Base-by-base conservation (phyloP, 2,329 filamentous ascomycete species). In the Hortaea werneckii region DNA sequence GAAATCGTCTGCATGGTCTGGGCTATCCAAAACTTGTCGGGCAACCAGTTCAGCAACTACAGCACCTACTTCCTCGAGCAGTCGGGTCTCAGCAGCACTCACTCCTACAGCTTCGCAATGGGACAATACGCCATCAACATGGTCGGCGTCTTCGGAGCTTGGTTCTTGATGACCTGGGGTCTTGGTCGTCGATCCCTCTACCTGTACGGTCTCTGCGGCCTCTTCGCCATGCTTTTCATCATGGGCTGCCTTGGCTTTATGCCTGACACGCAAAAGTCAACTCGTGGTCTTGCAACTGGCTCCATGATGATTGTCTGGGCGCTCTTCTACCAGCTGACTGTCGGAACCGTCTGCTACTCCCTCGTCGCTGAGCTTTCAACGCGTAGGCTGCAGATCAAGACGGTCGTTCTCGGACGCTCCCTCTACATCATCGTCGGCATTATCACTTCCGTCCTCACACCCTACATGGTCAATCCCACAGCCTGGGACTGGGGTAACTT, bases 401-500 rank as follows among this genome's bases (percentile, higher is more conserved):
- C 89, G 0, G 84, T 94, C 20, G 88, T 92, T 1, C 76, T 95
- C 2, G 87, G 85, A 1, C 83, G 88, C 45, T 85, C 87, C 55
- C 69, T 87, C 9, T 74, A 71, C 72, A 89, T 92, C 58, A 70
- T 94, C 42, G 84, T 89, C 38, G 83, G 78, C 52, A 94, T 95
- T 54, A 68, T 94, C 57, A 86, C 81, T 60, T 82, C 80, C 42
- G 83, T 94, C 4, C 67, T 95, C 37, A 94, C 87, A 0, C 88
- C 88, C 0, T 94, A 94, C 67, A 95, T 95, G 88, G 75, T 94
- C 37, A 95, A 95, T 67, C 87, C 88, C 0, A 75, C 73, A 1
- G 83, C 80, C 0, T 95, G 89, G 88, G 72, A 94, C 66, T 95
- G 87, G 88, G 75, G 79, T 50, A 92, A 92, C 67, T 92, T 78